phyloP scores from a whole-genome alignment of 345 rosid genomes.

The Populus euphratica region DNA sequence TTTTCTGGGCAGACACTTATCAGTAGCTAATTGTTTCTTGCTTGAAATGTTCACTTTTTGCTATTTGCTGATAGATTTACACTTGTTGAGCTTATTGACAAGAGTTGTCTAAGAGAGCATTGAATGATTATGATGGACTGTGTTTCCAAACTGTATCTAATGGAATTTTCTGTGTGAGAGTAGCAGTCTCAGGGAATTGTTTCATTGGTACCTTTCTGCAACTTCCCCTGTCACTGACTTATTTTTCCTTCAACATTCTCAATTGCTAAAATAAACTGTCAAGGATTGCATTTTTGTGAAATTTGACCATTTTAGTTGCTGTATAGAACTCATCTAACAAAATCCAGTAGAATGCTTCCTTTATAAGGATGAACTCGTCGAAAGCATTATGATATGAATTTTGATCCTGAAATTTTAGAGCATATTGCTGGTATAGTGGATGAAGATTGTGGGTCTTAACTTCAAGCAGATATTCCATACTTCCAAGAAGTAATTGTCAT shows the following conservation, averaged over 20 bases:
- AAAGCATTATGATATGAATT: neutral
- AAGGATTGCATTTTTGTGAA: neutral
- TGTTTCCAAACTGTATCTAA: neutral
- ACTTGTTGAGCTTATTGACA: no score
- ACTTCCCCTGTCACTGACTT: no score
- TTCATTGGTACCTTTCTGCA: neutral
- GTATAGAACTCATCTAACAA: neutral
- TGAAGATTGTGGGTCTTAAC: slow-evolving; percentile 31
- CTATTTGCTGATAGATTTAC: neutral
- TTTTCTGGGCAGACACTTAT: neutral
- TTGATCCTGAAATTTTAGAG: neutral
- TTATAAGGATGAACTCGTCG: neutral
- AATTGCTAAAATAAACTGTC: neutral
- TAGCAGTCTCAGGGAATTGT: neutral
- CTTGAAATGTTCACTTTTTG: no score
- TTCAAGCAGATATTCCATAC: slow-evolving; percentile 70
- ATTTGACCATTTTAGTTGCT: neutral
- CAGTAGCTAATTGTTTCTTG: no score
- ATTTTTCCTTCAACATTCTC: neutral
- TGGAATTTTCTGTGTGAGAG: neutral
- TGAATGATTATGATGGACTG: no score
- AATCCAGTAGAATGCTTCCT: neutral
- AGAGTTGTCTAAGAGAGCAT: no score
- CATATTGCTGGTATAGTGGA: neutral
- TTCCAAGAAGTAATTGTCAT: slow-evolving; percentile 97